Evolutionary conservation across 108 stramenopile genomes (phyloP).

Genomic region (Phaeodactylum tricornutum): DNA sequence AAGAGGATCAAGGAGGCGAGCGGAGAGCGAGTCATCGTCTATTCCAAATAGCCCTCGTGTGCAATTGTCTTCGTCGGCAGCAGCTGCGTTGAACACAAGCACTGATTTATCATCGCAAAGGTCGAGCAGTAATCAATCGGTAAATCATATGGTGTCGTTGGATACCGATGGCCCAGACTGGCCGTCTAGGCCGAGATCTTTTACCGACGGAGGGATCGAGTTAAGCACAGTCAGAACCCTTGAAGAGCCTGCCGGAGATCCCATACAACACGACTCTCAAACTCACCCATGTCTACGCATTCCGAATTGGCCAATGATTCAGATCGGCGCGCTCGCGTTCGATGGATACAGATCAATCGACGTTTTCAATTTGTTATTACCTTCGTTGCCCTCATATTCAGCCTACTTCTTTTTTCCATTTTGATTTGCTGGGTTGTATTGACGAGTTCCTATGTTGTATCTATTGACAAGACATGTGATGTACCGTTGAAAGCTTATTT

Average conservation of each 20-base stretch:
- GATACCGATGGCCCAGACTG: background rate
- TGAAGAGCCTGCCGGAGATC: background rate
- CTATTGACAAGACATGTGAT: constrained; percentile 56
- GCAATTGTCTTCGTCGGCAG: background rate
- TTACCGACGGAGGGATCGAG: background rate
- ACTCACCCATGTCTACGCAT: too few relatives aligned
- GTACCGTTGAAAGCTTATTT: constrained; percentile 58
- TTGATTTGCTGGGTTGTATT: constrained; percentile 62
- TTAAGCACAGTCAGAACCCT: background rate
- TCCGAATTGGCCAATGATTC: constrained; percentile 32
- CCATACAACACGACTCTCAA: background rate
- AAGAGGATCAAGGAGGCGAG: background rate
- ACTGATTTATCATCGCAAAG: background rate
- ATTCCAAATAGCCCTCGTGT: background rate
- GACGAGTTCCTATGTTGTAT: constrained; percentile 47
- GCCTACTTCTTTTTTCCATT: constrained; percentile 39
- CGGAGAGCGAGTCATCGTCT: background rate
- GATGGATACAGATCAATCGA: constrained; percentile 56
- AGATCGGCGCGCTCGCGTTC: constrained; percentile 29
- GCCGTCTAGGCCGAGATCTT: background rate
- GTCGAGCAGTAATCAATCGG: background rate
- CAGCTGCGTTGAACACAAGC: background rate
- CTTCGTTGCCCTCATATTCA: constrained; percentile 45
- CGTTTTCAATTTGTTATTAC: constrained; percentile 47
- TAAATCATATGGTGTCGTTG: background rate